A percentile compares a stretch with the other conserved stretches of the same genome.
phyloP scores from a whole-genome alignment of 2,329 filamentous ascomycete species.

The Sarocladium oryzae region DNA sequence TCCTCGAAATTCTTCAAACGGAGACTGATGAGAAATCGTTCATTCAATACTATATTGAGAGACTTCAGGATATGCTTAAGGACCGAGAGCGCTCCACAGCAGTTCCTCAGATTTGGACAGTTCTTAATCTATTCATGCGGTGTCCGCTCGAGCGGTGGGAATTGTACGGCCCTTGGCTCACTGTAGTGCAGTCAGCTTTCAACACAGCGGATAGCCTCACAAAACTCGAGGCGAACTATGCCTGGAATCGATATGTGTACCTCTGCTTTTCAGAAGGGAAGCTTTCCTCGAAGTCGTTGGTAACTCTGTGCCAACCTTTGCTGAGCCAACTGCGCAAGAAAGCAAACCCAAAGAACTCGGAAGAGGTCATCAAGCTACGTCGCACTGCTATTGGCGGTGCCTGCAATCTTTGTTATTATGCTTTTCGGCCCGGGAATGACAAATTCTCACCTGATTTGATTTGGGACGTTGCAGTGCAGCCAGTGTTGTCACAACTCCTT shows the following conservation, averaged over 20 bases:
- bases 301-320: slow-evolving; percentile 58
- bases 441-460: slow-evolving; percentile 57
- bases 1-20: slow-evolving; percentile 57
- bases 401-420: slow-evolving; percentile 77
- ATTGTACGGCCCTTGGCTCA: slow-evolving; percentile 67
- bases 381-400: slow-evolving; percentile 60
- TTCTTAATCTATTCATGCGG: slow-evolving; percentile 72
- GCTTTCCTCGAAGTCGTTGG: slow-evolving; percentile 33
- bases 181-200: slow-evolving; percentile 75
- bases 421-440: slow-evolving; percentile 64
- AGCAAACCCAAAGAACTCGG: slow-evolving; percentile 47
- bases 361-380: slow-evolving; percentile 44
- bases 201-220: slow-evolving; percentile 68
- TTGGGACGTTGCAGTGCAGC: slow-evolving; percentile 71
- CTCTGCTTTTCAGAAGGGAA: slow-evolving; percentile 59
- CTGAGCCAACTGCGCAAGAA: slow-evolving; percentile 62
- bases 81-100: slow-evolving; percentile 43
- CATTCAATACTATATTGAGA: slow-evolving; percentile 60
- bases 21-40: slow-evolving; percentile 50
- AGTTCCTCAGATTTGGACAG: slow-evolving; percentile 86
- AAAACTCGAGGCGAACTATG: slow-evolving; percentile 70
- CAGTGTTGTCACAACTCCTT: slow-evolving; percentile 55
- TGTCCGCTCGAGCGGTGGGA: slow-evolving; percentile 63
- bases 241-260: slow-evolving; percentile 82
- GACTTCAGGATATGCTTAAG: slow-evolving; percentile 63